phyloP scores from a whole-genome alignment of 148 eudicot genomes.

The Rhododendron kiyosumense region DNA sequence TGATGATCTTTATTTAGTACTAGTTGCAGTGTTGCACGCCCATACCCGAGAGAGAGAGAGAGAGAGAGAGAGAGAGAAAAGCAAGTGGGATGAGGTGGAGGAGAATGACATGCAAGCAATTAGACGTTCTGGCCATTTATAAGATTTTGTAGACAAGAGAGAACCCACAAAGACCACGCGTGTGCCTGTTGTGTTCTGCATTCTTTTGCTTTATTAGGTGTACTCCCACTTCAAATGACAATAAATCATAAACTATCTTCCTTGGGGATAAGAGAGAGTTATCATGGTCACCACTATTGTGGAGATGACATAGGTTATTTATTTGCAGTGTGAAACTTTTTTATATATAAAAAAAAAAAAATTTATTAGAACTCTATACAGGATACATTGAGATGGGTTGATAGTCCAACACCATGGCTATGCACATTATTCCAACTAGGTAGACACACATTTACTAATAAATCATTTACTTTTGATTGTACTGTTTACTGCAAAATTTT shows the following conservation, averaged over 20 bases:
- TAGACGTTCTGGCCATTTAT: background rate
- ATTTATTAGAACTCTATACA: background rate
- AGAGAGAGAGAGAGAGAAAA: conserved; percentile 8
- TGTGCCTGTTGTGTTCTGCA: background rate
- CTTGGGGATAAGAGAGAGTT: background rate
- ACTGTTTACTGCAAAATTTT: no score
- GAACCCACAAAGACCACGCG: conserved; percentile 22
- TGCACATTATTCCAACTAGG: no score
- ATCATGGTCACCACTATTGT: background rate
- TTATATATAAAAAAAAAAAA: no score
- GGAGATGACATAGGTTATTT: background rate
- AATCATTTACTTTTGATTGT: no score
- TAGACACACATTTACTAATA: background rate
- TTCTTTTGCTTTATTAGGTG: background rate
- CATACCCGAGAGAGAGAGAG: background rate
- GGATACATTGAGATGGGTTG: background rate
- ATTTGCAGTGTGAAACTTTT: background rate
- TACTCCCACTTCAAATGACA: background rate
- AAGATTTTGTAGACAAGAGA: conserved; percentile 11
- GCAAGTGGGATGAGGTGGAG: conserved; percentile 1
- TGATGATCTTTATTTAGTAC: background rate
- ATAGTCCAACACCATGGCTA: background rate
- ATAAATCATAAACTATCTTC: background rate
- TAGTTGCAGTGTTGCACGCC: background rate
- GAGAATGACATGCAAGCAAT: conserved; percentile 14